Conservation (phyloP, 768 basidiomycete species). For the Chalciporus piperatus region DNA sequence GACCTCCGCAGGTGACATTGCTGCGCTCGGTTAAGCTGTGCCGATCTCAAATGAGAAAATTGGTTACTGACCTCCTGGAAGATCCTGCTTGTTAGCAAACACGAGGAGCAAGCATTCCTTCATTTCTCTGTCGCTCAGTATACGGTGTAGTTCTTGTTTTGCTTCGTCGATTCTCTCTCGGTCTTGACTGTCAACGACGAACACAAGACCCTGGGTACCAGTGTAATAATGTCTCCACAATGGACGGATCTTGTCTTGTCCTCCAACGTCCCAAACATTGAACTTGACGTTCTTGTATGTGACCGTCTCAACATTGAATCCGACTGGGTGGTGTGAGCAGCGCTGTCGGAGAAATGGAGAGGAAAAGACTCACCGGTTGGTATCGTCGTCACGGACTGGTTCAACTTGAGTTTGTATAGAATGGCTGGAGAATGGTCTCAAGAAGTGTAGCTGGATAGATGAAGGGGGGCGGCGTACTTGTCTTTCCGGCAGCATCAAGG, state of each 20-base stretch:
- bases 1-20: conserved; percentile 99
- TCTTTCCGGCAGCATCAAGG: conserved; percentile 97
- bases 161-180: conserved; percentile 95
- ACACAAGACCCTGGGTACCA: conserved; percentile 96
- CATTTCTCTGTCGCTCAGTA: conserved; percentile 97
- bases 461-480: conserved; percentile 59
- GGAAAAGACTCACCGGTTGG: conserved; percentile 68
- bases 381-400: conserved; percentile 98
- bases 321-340: conserved; percentile 50
- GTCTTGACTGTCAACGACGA: conserved; percentile 97
- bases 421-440: conserved; percentile 63
- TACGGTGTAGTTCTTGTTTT: conserved; percentile 91
- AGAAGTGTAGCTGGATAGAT: not conserved
- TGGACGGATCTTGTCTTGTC: conserved; percentile 99
- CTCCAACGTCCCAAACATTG: conserved; percentile 96
- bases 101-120: conserved; percentile 94
- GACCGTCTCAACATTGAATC: conserved; percentile 99
- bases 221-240: conserved; percentile 99
- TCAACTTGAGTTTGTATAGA: conserved; percentile 97
- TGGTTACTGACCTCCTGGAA: conserved; percentile 78
- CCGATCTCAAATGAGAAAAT: not conserved
- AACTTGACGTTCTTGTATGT: conserved; percentile 98
- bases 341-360: not conserved
- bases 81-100: conserved; percentile 99
- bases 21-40: conserved; percentile 30